A percentile compares a stretch with the other conserved stretches of the same genome.
phyloP scores from a whole-genome alignment of 2,329 filamentous ascomycete genomes.

The Fusarium armeniacum region DNA sequence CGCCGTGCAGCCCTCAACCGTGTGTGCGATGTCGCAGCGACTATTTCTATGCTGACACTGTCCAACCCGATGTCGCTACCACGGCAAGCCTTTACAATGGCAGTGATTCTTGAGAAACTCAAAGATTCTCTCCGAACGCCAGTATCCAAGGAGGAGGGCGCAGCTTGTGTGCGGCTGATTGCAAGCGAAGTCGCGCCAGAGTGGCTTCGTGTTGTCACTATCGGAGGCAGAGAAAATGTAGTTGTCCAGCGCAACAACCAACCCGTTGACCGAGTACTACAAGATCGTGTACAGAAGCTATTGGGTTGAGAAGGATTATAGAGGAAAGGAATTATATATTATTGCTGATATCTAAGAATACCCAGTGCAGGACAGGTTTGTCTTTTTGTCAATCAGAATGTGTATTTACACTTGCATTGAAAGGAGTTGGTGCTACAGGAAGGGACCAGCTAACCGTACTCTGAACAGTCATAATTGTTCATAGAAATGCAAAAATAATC shows the following conservation, averaged over 20 bases:
- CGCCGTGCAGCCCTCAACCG: conserved; percentile 76
- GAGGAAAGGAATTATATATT: conserved; percentile 3
- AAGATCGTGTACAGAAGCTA: conserved; percentile 56
- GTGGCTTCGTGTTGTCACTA: conserved; percentile 67
- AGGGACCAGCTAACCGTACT: conserved; percentile 5
- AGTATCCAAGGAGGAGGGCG: conserved; percentile 66
- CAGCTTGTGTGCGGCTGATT: conserved; percentile 64
- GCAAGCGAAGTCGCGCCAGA: conserved; percentile 68
- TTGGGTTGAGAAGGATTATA: conserved; percentile 42
- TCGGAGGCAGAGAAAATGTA: conserved; percentile 69
- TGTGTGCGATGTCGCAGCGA: conserved; percentile 75
- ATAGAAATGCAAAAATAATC: conserved; percentile 21
- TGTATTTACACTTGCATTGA: conserved; percentile 40
- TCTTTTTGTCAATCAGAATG: conserved; percentile 18
- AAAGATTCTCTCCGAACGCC: conserved; percentile 74
- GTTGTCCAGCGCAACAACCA: conserved; percentile 65
- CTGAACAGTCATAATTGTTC: conserved; percentile 16
- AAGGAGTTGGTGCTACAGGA: conserved; percentile 41
- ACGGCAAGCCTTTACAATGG: conserved; percentile 75
- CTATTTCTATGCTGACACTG: conserved; percentile 75
- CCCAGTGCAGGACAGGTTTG: conserved; percentile 26
- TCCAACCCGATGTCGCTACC: conserved; percentile 64
- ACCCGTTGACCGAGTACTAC: conserved; percentile 56
- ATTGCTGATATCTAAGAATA: conserved; percentile 37
- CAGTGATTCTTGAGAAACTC: conserved; percentile 73